phyloP scores from a whole-genome alignment of 2,329 filamentous ascomycete species.

The Ceratocystis eucalypticola region DNA sequence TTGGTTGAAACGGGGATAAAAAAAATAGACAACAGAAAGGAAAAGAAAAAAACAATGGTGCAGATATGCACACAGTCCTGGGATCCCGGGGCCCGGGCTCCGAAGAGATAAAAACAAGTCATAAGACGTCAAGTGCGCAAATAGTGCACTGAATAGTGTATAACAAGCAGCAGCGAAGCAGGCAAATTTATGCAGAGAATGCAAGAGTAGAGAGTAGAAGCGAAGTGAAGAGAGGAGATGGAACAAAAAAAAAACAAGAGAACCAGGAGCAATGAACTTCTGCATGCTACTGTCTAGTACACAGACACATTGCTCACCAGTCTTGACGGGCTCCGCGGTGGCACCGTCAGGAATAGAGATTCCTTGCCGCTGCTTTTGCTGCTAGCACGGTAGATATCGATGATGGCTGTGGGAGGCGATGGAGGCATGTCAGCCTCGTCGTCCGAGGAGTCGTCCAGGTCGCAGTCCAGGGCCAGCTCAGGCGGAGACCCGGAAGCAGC shows the following conservation, averaged over 20 bases:
- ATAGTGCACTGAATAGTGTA: background rate
- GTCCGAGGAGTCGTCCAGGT: slow-evolving; percentile 54
- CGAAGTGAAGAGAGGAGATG: background rate
- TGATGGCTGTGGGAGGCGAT: slow-evolving; percentile 44
- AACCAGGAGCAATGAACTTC: background rate
- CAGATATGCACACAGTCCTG: background rate
- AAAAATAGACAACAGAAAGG: background rate
- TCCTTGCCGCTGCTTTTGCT: slow-evolving; percentile 7
- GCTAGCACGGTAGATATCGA: slow-evolving; percentile 13
- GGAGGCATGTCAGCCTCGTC: slow-evolving; percentile 62
- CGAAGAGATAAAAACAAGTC: slow-evolving; percentile 9
- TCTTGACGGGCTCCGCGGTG: slow-evolving; percentile 37
- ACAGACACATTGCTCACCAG: slow-evolving; percentile 27
- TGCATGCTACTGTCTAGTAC: background rate
- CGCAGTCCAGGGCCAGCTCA: slow-evolving; percentile 56
- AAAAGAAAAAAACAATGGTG: slow-evolving; percentile 12
- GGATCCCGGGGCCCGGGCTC: background rate
- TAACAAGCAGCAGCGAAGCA: slow-evolving; percentile 5
- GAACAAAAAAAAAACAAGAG: background rate
- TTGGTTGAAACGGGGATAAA: background rate
- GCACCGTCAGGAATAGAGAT: slow-evolving; percentile 25
- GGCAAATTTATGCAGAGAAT: background rate
- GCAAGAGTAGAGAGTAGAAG: slow-evolving; percentile 4
- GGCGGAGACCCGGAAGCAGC: slow-evolving; percentile 43
- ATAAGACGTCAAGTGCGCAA: slow-evolving; percentile 1